Evolutionary conservation across 2,329 filamentous ascomycete genomes (phyloP).

Genomic region (Fusarium albidum): DNA sequence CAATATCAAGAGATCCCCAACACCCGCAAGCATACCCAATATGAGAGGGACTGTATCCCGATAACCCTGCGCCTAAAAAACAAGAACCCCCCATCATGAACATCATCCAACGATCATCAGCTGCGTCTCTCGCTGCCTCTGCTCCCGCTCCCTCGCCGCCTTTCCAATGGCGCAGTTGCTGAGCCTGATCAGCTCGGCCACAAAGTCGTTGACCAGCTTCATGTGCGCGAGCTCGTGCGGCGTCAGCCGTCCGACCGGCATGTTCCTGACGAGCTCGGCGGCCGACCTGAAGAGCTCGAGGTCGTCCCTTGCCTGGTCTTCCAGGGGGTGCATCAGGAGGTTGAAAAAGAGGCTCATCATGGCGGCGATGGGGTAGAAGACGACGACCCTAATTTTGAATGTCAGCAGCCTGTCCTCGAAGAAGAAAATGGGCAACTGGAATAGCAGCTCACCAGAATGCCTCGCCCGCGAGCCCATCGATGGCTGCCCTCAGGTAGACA

Average conservation of each 20-base stretch:
- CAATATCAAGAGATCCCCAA: too few species aligned
- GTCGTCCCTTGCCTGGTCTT: constrained; percentile 53
- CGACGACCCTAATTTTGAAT: constrained; percentile 52
- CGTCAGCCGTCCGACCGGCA: constrained; percentile 42
- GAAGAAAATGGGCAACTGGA: too few species aligned
- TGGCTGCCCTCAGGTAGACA: constrained; percentile 54
- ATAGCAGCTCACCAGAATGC: constrained; percentile 62
- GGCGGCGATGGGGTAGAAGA: constrained; percentile 65
- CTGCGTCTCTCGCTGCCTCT: neutral
- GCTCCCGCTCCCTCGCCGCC: constrained; percentile 1
- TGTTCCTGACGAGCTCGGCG: constrained; percentile 52
- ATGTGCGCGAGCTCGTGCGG: constrained; percentile 50
- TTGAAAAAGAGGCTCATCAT: constrained; percentile 64
- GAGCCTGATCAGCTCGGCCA: constrained; percentile 53
- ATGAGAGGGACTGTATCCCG: too few species aligned
- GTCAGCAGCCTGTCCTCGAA: neutral
- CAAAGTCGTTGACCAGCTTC: constrained; percentile 52
- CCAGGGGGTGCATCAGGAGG: constrained; percentile 57
- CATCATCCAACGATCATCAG: neutral
- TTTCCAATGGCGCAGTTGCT: constrained; percentile 51
- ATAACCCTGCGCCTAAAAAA: neutral
- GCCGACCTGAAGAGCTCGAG: constrained; percentile 54
- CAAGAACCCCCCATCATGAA: neutral
- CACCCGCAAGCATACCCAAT: too few species aligned
- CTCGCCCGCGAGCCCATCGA: constrained; percentile 52